Conservation (phyloP, 345 rosid species). For the Alliaria petiolata region DNA sequence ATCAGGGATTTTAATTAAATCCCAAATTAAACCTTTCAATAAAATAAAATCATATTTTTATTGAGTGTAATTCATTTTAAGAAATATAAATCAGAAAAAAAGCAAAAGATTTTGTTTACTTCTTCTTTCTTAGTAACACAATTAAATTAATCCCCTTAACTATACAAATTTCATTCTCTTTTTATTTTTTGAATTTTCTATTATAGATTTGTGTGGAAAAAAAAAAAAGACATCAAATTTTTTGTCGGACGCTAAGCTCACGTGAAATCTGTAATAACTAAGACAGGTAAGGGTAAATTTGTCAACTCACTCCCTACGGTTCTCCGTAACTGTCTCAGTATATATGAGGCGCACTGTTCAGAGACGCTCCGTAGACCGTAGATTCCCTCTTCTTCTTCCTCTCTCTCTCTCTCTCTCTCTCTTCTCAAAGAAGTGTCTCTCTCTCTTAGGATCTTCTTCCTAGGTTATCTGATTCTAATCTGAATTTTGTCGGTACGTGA, state of each 20-base stretch:
- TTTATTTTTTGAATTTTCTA: background rate
- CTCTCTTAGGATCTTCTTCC: conserved; percentile 12
- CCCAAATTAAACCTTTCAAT: background rate
- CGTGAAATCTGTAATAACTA: conserved; percentile 25
- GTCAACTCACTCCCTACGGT: conserved; percentile 5
- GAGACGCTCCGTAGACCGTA: conserved; percentile 26
- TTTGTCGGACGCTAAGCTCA: conserved; percentile 27
- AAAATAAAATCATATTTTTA: background rate
- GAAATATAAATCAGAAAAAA: background rate
- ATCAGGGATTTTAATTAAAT: background rate
- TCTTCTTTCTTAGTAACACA: too few relatives aligned
- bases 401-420: conserved; percentile 3
- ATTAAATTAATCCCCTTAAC: background rate
- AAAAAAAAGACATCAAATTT: conserved; percentile 7
- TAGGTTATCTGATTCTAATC: background rate
- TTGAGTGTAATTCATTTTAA: too few relatives aligned
- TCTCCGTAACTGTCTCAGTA: conserved; percentile 32
- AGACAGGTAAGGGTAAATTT: background rate
- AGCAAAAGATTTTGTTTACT: background rate
- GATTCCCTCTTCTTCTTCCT: conserved; percentile 17
- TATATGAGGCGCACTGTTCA: conserved; percentile 20
- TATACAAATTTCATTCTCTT: background rate
- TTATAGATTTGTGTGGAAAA: background rate
- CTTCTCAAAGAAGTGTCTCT: background rate
- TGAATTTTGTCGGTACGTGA: conserved; percentile 34